Conservation (phyloP, 2,329 filamentous ascomycete genomes). For the Pseudocercospora cruenta region DNA sequence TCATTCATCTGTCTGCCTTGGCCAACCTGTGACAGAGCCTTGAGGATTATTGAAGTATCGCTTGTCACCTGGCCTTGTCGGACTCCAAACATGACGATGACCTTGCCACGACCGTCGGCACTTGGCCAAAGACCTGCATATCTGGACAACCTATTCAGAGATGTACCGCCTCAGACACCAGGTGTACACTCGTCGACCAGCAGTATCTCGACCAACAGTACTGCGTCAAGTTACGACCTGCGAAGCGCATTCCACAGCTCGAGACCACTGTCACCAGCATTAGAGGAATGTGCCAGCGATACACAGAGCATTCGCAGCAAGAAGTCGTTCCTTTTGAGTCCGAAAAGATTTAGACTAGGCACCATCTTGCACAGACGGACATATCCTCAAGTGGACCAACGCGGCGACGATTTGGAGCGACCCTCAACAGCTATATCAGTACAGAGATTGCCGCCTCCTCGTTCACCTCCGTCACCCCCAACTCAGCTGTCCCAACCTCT, state of each 20-base stretch:
- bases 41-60: neutral
- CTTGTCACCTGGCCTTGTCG: slow-evolving; percentile 4
- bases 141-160: slow-evolving; percentile 37
- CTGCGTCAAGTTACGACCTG: slow-evolving; percentile 27
- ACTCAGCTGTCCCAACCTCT: neutral
- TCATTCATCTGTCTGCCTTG: neutral
- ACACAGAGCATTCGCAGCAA: slow-evolving; percentile 29
- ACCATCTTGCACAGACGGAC: slow-evolving; percentile 32
- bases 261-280: slow-evolving; percentile 33
- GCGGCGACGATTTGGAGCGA: slow-evolving; percentile 12
- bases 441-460: slow-evolving; percentile 9
- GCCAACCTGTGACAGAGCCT: slow-evolving; percentile 2
- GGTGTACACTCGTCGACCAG: slow-evolving; percentile 35
- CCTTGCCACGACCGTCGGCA: slow-evolving; percentile 29
- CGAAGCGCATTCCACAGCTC: slow-evolving; percentile 24
- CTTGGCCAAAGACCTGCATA: slow-evolving; percentile 35
- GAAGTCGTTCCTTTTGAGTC: slow-evolving; percentile 26
- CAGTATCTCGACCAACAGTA: slow-evolving; percentile 33
- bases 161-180: slow-evolving; percentile 24
- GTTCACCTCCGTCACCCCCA: slow-evolving; percentile 18
- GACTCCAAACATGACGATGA: slow-evolving; percentile 31
- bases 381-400: slow-evolving; percentile 29
- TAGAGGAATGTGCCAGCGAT: slow-evolving; percentile 31
- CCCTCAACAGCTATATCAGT: slow-evolving; percentile 9
- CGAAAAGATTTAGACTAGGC: slow-evolving; percentile 29